A percentile compares a stretch with the other conserved stretches of the same genome.
Evolutionary conservation across 495 filamentous ascomycete species (phyloP).

Genomic region (Jackrogersella minutella): DNA sequence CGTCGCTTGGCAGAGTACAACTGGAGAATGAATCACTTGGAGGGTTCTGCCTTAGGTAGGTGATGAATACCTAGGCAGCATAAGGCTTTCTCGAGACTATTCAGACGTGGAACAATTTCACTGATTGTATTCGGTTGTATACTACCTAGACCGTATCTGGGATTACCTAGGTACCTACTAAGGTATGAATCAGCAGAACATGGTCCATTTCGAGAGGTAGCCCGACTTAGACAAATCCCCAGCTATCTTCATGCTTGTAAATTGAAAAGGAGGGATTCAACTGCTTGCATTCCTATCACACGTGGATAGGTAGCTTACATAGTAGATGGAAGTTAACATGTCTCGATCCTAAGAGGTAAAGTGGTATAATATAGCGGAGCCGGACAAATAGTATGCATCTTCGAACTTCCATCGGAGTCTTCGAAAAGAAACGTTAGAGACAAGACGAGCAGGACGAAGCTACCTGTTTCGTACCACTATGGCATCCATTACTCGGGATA

Average conservation of each 20-base stretch:
- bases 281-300: slow-evolving; percentile 16
- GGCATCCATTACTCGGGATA: not conserved
- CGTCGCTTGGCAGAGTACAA: slow-evolving; percentile 9
- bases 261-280: slow-evolving; percentile 16
- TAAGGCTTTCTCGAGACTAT: slow-evolving; percentile 25
- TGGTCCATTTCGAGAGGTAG: slow-evolving; percentile 15
- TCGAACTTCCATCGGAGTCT: slow-evolving; percentile 20
- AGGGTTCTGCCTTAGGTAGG: not conserved
- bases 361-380: slow-evolving; percentile 24
- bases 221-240: not conserved
- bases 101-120: slow-evolving; percentile 14
- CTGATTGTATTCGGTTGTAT: not conserved
- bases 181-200: not conserved
- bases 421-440: slow-evolving; percentile 13
- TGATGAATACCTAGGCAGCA: slow-evolving; percentile 15
- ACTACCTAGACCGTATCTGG: not conserved
- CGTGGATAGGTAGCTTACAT: slow-evolving; percentile 10
- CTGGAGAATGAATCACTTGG: slow-evolving; percentile 1
- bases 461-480: slow-evolving; percentile 19
- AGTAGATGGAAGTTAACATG: slow-evolving; percentile 15
- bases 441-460: slow-evolving; percentile 12
- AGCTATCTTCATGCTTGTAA: slow-evolving; percentile 4
- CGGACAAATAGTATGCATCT: slow-evolving; percentile 23
- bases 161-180: too few relatives aligned
- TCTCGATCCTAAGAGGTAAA: not conserved